Base-by-base conservation (phyloP, 768 basidiomycete species). In the Leccinum incarnatum region DNA sequence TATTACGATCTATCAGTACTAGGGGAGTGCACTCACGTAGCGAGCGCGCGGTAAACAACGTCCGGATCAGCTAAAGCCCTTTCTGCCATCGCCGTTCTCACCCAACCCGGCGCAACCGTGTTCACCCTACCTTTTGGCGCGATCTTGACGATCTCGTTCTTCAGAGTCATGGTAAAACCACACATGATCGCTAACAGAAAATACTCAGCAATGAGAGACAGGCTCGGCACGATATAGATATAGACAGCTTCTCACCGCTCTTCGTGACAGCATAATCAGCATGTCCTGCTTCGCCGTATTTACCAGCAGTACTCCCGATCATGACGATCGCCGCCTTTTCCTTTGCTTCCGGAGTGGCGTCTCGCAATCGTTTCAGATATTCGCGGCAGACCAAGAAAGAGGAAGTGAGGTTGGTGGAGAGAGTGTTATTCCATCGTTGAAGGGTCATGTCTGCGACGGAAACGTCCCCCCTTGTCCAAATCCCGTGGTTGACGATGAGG, bases 131-230 rank as follows among this genome's bases (percentile, higher is more conserved):
- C 90, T 55, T 71, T 78, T 0, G 88, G 86, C 0, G 88, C 88
- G 58, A 90, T 81, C 71, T 83, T 83, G 48, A 92, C 89, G 55
- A 91, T 89, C 72, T 92, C 89, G 69, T 91, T 91, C 74, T 91
- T 91, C 63, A 91, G 77, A 5, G 83, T 77, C 64, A 85, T 72
- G 4, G 81, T 82, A 34, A 91, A 67, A 1, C 88, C 90, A 60
- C 88, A 86, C 88, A 89, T 89, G 76, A 88, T 78, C 5, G 82
- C 87, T 87, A 19, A 17, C 34, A 50, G 23, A 42, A 23, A n/a
- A 23, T 1, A 8, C 25, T 15, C 15, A 4, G 17, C 36, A 7
- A 19, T 60, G 15, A 54, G 47, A 27, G 45, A 27, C 45, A 8
- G 17, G 7, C 10, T 6, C 42, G 6, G 6, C 60, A 5, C 11